These are phyloP conservation scores for Pinus albicaulis DNA, from an alignment of 75 land plant species.

Conservation along the genomic window DNA sequence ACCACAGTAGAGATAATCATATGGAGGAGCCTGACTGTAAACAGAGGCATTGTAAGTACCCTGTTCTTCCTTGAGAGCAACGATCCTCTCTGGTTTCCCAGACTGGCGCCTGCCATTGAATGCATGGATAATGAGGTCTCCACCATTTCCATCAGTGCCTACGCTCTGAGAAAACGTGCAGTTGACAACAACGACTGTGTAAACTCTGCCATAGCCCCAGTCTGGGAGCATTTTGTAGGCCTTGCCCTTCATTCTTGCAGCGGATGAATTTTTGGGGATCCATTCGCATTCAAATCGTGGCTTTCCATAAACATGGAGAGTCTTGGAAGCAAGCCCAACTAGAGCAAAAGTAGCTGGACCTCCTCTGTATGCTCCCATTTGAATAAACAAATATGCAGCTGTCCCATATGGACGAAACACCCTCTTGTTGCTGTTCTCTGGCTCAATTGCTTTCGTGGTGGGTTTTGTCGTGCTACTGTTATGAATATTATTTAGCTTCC, in stretches of 20 bases:
- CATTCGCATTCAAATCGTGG: conserved; percentile 72
- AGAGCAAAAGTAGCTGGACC: conserved; percentile 65
- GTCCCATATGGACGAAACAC: conserved; percentile 54
- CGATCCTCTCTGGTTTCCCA: conserved; percentile 24
- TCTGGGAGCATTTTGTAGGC: conserved; percentile 78
- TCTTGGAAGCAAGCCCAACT: conserved; percentile 81
- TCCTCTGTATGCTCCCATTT: conserved; percentile 79
- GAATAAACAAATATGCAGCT: conserved; percentile 73
- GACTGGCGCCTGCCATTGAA: conserved; percentile 26
- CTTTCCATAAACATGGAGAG: conserved; percentile 59
- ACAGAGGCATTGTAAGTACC: conserved; percentile 23
- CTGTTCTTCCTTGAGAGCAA: conserved; percentile 47
- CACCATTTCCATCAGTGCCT: conserved; percentile 53
- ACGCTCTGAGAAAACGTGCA: conserved; percentile 62
- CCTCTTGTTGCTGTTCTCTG: background rate
- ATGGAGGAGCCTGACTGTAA: conserved; percentile 23
- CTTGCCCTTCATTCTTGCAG: conserved; percentile 7
- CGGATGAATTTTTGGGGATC: conserved; percentile 22
- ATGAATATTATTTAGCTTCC: too few relatives aligned
- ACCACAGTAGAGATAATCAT: conserved; percentile 85
- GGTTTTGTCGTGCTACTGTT: too few relatives aligned
- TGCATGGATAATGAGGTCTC: conserved; percentile 54
- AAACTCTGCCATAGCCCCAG: conserved; percentile 90
- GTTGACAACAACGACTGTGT: conserved; percentile 82
- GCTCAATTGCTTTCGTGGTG: background rate